Base-by-base conservation (phyloP, 1,284 basidiomycete species). In the Xerocomus cyaneibrunnescens region DNA sequence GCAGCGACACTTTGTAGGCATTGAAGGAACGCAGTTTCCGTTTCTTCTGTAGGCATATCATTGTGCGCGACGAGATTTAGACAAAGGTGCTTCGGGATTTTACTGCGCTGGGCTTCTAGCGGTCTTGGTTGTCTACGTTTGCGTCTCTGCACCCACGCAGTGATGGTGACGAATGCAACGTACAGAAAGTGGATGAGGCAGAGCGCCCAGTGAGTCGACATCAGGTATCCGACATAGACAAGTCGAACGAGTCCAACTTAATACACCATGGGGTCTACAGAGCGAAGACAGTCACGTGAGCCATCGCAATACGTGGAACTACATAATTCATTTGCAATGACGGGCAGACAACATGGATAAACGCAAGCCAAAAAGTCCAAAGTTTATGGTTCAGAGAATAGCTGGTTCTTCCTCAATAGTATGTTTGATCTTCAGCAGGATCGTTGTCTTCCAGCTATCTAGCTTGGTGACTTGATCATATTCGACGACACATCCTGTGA, bases 371-470 rank as follows among this genome's bases (percentile, higher is more conserved):
- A n/a, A 10, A 17, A 32, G 28, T 42, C 32, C 42, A 31, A 17
- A 25, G 34, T 35, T 41, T 50, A 48, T 32, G 5, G 22, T 21
- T 62, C 42, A 68, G 17, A 68, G 67, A 50, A 85, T 71, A 30
- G 60, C 68, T 7, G 73, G 73, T 57, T 85, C 80, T 48, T 83
- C 81, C 53, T 88, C 79, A 53, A 97, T 83, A 25, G 78, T 75
- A 67, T 80, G 83, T 80, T 97, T 98, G 70, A 97, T 86, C 73
- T 89, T 89, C 62, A 97, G 74, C 60, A 98, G 69, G 46, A 98
- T 87, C 31, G 72, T 77, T 34, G 94, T 97, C 81, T 97, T 97
- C 93, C 93, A 97, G 72, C 89, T 90, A 71, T 98, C 94, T 63
- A 98, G 73, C 72, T 92, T 93, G 37, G 84, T 89, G 54, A 96